phyloP scores from a whole-genome alignment of 371 early-diverging fungal genomes.

The Conidiobolus incongruus region DNA sequence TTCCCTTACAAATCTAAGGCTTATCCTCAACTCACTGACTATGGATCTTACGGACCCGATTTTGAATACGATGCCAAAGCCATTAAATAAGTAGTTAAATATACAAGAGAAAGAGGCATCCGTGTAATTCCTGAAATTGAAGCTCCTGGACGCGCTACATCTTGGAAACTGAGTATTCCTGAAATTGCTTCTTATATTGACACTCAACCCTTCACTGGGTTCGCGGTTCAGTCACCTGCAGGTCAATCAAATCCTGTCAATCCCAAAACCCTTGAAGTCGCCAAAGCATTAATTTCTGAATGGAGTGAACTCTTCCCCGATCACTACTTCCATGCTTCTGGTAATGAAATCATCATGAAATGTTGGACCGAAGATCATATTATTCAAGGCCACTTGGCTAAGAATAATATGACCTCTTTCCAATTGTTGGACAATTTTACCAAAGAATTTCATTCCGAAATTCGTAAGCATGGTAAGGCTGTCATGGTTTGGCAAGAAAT shows the following conservation, averaged over 20 bases:
- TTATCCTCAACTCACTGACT: slow-evolving; percentile 18
- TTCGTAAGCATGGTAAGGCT: slow-evolving; percentile 11
- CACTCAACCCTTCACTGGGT: slow-evolving; percentile 8
- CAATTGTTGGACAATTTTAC: neutral
- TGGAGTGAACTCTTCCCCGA: slow-evolving; percentile 33
- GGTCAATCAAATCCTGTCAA: slow-evolving; percentile 50
- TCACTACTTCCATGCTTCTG: slow-evolving; percentile 40
- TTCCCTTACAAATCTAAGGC: slow-evolving; percentile 26
- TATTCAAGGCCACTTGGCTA: neutral
- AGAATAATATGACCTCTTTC: neutral
- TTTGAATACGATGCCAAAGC: slow-evolving; percentile 32
- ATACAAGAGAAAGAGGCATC: slow-evolving; percentile 35
- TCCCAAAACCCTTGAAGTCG: slow-evolving; percentile 21
- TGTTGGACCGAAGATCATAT: slow-evolving; percentile 24
- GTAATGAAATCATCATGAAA: slow-evolving; percentile 45
- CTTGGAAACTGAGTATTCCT: slow-evolving; percentile 16
- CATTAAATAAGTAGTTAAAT: slow-evolving; percentile 25
- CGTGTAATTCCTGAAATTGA: slow-evolving; percentile 55
- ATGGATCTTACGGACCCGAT: slow-evolving; percentile 19
- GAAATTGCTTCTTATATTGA: slow-evolving; percentile 23
- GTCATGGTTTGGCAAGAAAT: slow-evolving; percentile 31
- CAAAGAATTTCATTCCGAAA: neutral
- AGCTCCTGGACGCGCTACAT: slow-evolving; percentile 32
- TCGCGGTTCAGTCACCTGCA: slow-evolving; percentile 37
- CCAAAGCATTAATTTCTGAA: slow-evolving; percentile 35